Percentiles rank a stretch among this genome's conserved stretches.
Evolutionary conservation across 495 filamentous ascomycete genomes (phyloP).

Genomic region (Aspergillus funiculosus): DNA sequence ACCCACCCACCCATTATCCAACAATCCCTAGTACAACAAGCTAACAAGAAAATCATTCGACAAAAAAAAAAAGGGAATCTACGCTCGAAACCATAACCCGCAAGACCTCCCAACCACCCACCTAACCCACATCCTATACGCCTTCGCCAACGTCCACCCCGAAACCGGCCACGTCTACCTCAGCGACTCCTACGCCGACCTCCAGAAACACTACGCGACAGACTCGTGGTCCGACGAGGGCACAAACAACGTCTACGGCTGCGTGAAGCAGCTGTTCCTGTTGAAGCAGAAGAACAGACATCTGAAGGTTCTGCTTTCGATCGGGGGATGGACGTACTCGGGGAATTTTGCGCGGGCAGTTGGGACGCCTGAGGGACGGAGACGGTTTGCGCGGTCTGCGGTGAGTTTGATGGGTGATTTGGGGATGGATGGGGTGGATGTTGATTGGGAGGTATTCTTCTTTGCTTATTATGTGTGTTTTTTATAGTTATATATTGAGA

Average conservation of each 20-base stretch:
- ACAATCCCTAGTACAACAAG: not conserved
- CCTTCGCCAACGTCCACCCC: conserved; percentile 65
- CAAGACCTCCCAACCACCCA: conserved; percentile 68
- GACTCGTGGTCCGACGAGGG: conserved; percentile 66
- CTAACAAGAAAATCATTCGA: too few relatives aligned
- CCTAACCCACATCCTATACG: conserved; percentile 82
- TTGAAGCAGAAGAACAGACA: conserved; percentile 74
- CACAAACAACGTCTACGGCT: conserved; percentile 70
- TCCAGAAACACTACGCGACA: conserved; percentile 70
- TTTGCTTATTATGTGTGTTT: not conserved
- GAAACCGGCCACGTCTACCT: conserved; percentile 65
- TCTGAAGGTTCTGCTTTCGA: conserved; percentile 61
- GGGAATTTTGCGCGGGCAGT: conserved; percentile 63
- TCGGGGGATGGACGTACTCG: conserved; percentile 76
- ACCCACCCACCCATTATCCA: not conserved
- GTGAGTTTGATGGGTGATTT: conserved; percentile 62
- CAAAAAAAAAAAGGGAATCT: conserved; percentile 18
- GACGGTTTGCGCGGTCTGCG: conserved; percentile 62
- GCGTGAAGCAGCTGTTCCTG: conserved; percentile 78
- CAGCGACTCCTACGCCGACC: conserved; percentile 73
- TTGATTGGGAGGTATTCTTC: conserved; percentile 53
- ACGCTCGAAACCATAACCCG: conserved; percentile 57
- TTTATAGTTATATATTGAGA: not conserved
- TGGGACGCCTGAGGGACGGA: conserved; percentile 49
- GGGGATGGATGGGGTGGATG: conserved; percentile 56